Percentiles rank a stretch among this genome's conserved stretches.
Conservation (phyloP, 495 filamentous ascomycete genomes). For the Penicillium tannophilum region DNA sequence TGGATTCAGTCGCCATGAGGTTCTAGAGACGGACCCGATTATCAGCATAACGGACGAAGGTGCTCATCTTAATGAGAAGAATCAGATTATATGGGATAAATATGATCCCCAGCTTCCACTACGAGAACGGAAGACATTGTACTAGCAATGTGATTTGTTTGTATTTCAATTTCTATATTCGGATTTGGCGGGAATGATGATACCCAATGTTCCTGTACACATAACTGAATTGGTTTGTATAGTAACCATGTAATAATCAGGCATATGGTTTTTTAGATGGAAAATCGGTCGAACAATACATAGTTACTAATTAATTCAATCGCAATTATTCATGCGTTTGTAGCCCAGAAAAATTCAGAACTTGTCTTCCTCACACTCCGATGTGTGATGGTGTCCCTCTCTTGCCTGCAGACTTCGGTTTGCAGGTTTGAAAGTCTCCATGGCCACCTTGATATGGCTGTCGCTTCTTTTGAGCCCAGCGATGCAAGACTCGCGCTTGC, state of each 20-base stretch:
- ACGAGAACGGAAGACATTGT: conserved; percentile 42
- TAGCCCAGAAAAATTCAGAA: conserved; percentile 2
- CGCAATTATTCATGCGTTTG: too few species aligned
- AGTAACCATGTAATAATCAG: too few species aligned
- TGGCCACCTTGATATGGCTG: conserved; percentile 3
- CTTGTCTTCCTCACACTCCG: conserved; percentile 5
- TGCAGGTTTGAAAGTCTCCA: conserved; percentile 8
- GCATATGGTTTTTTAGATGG: too few species aligned
- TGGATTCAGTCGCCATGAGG: conserved; percentile 64
- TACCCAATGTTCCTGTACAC: too few species aligned
- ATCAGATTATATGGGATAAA: conserved; percentile 61
- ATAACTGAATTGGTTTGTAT: too few species aligned
- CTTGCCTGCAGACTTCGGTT: conserved; percentile 5
- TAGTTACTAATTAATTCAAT: too few species aligned
- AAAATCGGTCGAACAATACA: too few species aligned
- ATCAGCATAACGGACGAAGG: conserved; percentile 64
- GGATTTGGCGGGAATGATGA: too few species aligned
- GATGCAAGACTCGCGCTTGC: background rate
- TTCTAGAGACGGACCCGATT: conserved; percentile 53
- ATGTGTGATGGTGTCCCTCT: conserved; percentile 3
- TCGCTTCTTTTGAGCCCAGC: conserved; percentile 4
- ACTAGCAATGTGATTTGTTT: too few species aligned
- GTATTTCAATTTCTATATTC: too few species aligned
- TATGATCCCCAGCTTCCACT: conserved; percentile 45
- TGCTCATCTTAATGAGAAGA: conserved; percentile 64